phyloP scores from a whole-genome alignment of 139 green algal genomes.

The Micromonas commoda region DNA sequence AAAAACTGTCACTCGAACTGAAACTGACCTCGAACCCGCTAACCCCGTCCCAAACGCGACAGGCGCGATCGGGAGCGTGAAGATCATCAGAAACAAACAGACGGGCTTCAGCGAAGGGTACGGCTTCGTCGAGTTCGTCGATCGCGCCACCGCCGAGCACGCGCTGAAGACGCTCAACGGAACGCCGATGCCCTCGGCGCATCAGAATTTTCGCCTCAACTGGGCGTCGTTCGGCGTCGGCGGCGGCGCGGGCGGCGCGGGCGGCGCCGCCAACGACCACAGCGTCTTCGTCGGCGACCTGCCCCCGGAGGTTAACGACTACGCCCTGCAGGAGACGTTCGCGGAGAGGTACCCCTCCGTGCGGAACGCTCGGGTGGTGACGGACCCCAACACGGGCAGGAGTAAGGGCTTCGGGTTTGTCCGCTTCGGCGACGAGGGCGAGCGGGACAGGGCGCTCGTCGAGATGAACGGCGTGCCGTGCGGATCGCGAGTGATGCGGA shows the following conservation, averaged over 20 bases:
- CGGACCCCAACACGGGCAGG: constrained; percentile 66
- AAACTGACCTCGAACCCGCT: background rate
- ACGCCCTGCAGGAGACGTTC: constrained; percentile 79
- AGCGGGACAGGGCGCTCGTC: constrained; percentile 71
- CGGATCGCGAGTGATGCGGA: constrained; percentile 37
- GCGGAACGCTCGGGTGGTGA: constrained; percentile 73
- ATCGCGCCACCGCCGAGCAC: constrained; percentile 49
- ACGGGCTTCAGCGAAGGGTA: constrained; percentile 67
- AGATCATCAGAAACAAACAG: constrained; percentile 72
- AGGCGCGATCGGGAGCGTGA: constrained; percentile 50
- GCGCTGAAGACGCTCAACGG: constrained; percentile 63
- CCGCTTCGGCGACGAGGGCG: constrained; percentile 69
- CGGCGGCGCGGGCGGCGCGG: constrained; percentile 14
- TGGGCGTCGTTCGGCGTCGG: constrained; percentile 71
- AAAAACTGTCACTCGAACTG: too few relatives aligned
- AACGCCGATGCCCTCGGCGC: constrained; percentile 55
- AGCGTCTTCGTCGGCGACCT: constrained; percentile 91
- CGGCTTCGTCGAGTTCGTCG: constrained; percentile 71
- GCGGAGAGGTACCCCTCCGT: constrained; percentile 71
- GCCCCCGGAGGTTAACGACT: constrained; percentile 81
- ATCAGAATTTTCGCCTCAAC: constrained; percentile 68
- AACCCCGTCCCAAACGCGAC: constrained; percentile 11
- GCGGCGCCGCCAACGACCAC: constrained; percentile 45
- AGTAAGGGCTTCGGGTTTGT: constrained; percentile 96
- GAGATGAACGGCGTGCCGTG: constrained; percentile 71